Evolutionary conservation across 352 stramenopile species (phyloP).

Genomic region (Pythium insidiosum): DNA sequence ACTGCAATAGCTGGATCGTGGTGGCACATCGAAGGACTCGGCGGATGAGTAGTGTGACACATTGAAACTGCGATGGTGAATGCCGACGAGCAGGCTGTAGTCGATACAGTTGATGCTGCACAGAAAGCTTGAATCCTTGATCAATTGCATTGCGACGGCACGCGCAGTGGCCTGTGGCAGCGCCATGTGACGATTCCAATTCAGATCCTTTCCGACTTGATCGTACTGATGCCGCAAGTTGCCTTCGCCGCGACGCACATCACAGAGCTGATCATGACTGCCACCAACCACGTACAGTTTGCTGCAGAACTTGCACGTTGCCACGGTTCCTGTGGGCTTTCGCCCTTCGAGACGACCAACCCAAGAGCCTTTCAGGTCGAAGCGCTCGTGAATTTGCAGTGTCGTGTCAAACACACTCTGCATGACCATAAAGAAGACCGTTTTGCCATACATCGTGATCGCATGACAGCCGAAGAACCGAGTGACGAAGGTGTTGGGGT

Average conservation of each 20-base stretch:
- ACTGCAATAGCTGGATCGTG: slow-evolving; percentile 10
- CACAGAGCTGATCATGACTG: slow-evolving; percentile 58
- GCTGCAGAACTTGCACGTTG: slow-evolving; percentile 70
- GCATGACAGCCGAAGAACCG: slow-evolving; percentile 74
- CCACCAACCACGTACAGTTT: slow-evolving; percentile 56
- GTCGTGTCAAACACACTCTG: slow-evolving; percentile 77
- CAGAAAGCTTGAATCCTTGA: slow-evolving; percentile 86
- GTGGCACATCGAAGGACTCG: slow-evolving; percentile 29
- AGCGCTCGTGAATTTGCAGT: slow-evolving; percentile 73
- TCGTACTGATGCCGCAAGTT: slow-evolving; percentile 73
- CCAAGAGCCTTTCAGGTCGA: slow-evolving; percentile 82
- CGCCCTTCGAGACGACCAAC: slow-evolving; percentile 67
- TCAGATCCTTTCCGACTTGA: slow-evolving; percentile 76
- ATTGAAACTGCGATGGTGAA: slow-evolving; percentile 88
- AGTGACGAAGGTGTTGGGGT: slow-evolving; percentile 76
- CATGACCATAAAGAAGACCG: slow-evolving; percentile 82
- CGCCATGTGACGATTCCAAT: slow-evolving; percentile 80
- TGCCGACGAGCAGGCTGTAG: slow-evolving; percentile 91
- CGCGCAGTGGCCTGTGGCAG: slow-evolving; percentile 40
- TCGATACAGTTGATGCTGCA: slow-evolving; percentile 93
- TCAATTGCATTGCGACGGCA: slow-evolving; percentile 65
- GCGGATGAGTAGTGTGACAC: slow-evolving; percentile 66
- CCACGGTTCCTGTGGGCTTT: slow-evolving; percentile 60
- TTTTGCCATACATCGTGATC: slow-evolving; percentile 83
- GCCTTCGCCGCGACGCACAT: slow-evolving; percentile 48